Evolutionary conservation across 306 rosid genomes (phyloP).

Genomic region (Fragaria vesca): DNA sequence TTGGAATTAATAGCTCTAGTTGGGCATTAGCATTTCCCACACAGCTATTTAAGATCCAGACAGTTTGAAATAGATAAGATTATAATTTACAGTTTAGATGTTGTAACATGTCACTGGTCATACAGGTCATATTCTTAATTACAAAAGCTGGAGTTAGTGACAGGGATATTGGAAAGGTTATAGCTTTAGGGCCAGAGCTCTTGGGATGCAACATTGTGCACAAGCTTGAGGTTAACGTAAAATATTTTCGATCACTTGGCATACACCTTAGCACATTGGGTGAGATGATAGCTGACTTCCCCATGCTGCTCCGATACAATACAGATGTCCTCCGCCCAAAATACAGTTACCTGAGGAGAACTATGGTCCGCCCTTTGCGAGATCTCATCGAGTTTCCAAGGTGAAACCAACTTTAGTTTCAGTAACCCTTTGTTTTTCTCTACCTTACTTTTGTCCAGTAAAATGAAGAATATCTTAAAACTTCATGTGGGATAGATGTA

Average conservation of each 20-base stretch:
- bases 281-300: slow-evolving; percentile 87
- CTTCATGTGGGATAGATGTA: neutral
- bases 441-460: neutral
- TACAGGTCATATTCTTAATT: slow-evolving; percentile 86
- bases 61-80: neutral
- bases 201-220: slow-evolving; percentile 75
- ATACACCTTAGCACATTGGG: slow-evolving; percentile 59
- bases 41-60: neutral
- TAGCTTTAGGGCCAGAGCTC: slow-evolving; percentile 91
- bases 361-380: slow-evolving; percentile 79
- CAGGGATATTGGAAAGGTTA: slow-evolving; percentile 66
- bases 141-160: slow-evolving; percentile 79
- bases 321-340: slow-evolving; percentile 77
- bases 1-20: slow-evolving; percentile 6
- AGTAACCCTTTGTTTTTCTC: neutral
- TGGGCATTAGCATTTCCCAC: neutral
- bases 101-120: slow-evolving; percentile 23
- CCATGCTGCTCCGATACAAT: slow-evolving; percentile 80
- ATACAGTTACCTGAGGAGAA: slow-evolving; percentile 69
- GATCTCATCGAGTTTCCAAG: slow-evolving; percentile 91
- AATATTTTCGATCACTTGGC: slow-evolving; percentile 82
- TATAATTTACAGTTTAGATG: neutral
- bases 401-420: slow-evolving; percentile 31
- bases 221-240: slow-evolving; percentile 75
- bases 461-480: neutral